Percentiles rank a stretch among this genome's conserved stretches.
Evolutionary conservation across 768 basidiomycete species (phyloP).

Genomic region (Pluteus cervinus): DNA sequence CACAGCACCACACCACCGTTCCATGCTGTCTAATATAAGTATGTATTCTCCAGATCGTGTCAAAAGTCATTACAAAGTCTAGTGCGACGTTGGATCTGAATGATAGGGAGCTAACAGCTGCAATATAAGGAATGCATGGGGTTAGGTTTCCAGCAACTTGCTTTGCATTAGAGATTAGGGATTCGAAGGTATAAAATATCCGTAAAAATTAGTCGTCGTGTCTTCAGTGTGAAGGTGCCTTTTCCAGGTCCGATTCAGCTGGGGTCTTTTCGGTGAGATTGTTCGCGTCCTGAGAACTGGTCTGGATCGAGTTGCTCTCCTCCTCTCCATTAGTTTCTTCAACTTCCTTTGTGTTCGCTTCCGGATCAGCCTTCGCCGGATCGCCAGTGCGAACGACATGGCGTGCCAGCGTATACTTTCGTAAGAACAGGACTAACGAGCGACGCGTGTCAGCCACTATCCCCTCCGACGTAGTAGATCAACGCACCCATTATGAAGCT

Average conservation of each 20-base stretch:
- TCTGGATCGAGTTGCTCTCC: background rate
- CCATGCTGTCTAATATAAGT: background rate
- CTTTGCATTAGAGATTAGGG: no score
- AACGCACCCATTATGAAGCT: slow-evolving; percentile 45
- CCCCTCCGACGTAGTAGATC: slow-evolving; percentile 6
- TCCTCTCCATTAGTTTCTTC: slow-evolving; percentile 19
- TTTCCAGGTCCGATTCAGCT: background rate
- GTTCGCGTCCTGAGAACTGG: background rate
- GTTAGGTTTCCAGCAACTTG: no score
- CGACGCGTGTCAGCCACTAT: slow-evolving; percentile 5
- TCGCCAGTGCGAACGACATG: slow-evolving; percentile 35
- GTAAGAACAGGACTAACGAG: slow-evolving; percentile 45
- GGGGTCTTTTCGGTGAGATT: background rate
- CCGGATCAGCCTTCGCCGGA: slow-evolving; percentile 19
- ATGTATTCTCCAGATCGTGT: no score
- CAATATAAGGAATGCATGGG: no score
- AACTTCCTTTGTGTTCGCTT: slow-evolving; percentile 2
- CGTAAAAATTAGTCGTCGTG: no score
- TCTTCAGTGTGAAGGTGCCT: background rate
- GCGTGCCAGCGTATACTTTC: slow-evolving; percentile 54
- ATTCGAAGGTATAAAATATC: no score
- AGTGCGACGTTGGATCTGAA: no score
- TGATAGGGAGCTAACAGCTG: no score
- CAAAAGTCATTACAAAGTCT: no score
- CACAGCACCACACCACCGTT: slow-evolving; percentile 5